Conservation (phyloP, 176 grass and related monocot species). For the Bolboschoenus planiculmis region DNA sequence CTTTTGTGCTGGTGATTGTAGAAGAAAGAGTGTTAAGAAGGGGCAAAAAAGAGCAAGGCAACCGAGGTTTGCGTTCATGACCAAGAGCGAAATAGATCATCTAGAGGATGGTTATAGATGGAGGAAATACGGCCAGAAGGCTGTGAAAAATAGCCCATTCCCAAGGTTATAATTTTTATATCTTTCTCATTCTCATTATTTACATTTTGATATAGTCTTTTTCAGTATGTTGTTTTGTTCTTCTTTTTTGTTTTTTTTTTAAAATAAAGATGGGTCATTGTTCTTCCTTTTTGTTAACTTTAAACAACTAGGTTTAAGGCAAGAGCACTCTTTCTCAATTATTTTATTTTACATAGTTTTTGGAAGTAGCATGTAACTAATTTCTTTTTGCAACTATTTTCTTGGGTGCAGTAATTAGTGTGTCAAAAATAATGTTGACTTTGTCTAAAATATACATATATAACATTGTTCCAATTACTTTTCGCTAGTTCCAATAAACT, state of each 20-base stretch:
- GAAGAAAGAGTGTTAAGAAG: constrained; percentile 36
- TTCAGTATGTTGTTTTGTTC: not conserved
- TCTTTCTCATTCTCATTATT: not conserved
- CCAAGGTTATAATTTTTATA: constrained; percentile 45
- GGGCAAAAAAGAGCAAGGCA: constrained; percentile 57
- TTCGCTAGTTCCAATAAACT: not conserved
- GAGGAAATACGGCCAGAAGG: constrained; percentile 91
- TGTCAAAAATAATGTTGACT: not conserved
- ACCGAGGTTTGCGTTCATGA: constrained; percentile 83
- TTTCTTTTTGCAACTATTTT: not conserved
- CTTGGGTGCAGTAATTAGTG: not conserved
- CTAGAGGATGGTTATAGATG: constrained; percentile 89
- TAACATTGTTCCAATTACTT: not conserved
- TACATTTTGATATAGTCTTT: not conserved
- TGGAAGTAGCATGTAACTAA: not conserved
- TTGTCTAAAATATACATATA: not conserved
- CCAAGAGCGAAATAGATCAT: constrained; percentile 79
- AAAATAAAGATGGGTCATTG: not conserved
- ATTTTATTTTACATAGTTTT: not conserved
- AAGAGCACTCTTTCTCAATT: not conserved
- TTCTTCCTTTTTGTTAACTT: not conserved
- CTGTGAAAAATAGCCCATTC: constrained; percentile 90
- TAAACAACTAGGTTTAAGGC: not conserved
- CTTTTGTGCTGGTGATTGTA: not conserved
- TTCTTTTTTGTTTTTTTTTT: not conserved